A percentile compares a stretch with the other conserved stretches of the same genome.
Evolutionary conservation across 768 basidiomycete species (phyloP).

Genomic region (Pleurotus eryngii): DNA sequence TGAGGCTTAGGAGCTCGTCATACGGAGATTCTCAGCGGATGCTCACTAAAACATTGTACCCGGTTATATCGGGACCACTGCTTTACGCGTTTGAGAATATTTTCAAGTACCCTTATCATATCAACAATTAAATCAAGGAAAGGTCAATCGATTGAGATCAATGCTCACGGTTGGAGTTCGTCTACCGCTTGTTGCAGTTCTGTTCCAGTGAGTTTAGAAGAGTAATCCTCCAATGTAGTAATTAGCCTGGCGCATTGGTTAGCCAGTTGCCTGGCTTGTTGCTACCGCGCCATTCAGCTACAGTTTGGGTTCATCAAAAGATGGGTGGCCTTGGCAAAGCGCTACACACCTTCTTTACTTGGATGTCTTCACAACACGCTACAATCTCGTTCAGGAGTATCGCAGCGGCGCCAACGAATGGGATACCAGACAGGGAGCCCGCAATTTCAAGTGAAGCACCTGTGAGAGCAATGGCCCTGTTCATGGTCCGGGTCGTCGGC

Average conservation of each 20-base stretch:
- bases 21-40: background rate
- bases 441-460: constrained; percentile 32
- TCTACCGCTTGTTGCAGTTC: constrained; percentile 38
- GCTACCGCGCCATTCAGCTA: constrained; percentile 27
- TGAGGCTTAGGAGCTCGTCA: background rate
- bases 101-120: constrained; percentile 35
- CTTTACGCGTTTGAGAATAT: constrained; percentile 33
- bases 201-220: constrained; percentile 33
- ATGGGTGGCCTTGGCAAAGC: constrained; percentile 1
- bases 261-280: constrained; percentile 35
- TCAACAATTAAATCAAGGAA: background rate
- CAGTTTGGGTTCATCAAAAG: background rate
- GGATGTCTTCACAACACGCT: constrained; percentile 41
- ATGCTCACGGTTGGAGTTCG: constrained; percentile 40
- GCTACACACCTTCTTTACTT: constrained; percentile 43
- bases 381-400: constrained; percentile 41
- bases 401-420: constrained; percentile 42
- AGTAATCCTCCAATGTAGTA: constrained; percentile 36
- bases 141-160: background rate
- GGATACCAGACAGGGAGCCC: constrained; percentile 41
- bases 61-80: constrained; percentile 37
- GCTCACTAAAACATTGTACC: constrained; percentile 37
- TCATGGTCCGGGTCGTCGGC: background rate
- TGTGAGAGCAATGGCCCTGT: background rate
- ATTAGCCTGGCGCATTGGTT: constrained; percentile 39